A percentile compares a stretch with the other conserved stretches of the same genome.
Evolutionary conservation across 2,329 filamentous ascomycete genomes (phyloP).

Genomic region (Triangularia verruculosa): DNA sequence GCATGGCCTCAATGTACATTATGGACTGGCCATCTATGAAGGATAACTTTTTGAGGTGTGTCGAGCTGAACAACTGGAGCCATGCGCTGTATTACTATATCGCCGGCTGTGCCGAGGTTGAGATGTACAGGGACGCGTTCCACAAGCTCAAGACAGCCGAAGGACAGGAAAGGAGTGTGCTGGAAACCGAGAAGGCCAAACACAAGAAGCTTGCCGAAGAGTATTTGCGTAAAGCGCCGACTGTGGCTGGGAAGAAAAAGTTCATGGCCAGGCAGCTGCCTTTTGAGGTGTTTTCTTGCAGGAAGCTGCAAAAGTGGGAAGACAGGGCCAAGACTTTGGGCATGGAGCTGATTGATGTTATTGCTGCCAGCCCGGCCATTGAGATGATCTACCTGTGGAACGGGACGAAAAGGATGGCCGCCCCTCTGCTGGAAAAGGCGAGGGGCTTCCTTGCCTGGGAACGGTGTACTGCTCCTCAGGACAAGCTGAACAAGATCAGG

Average conservation of each 20-base stretch:
- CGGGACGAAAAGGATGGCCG: conserved; percentile 76
- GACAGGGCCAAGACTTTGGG: conserved; percentile 52
- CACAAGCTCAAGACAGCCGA: conserved; percentile 36
- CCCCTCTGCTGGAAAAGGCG: conserved; percentile 60
- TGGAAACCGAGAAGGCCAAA: conserved; percentile 33
- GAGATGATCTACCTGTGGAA: conserved; percentile 97
- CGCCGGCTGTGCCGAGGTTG: conserved; percentile 72
- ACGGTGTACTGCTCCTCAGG: conserved; percentile 51
- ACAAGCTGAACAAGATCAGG: conserved; percentile 44
- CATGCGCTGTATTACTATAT: conserved; percentile 88
- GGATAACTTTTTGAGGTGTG: conserved; percentile 68
- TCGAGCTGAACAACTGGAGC: conserved; percentile 86
- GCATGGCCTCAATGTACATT: conserved; percentile 72
- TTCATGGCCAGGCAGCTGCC: conserved; percentile 89
- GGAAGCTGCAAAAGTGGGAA: conserved; percentile 89
- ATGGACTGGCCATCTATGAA: conserved; percentile 75
- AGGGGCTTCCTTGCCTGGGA: conserved; percentile 62
- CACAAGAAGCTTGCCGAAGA: conserved; percentile 66
- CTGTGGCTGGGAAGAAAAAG: conserved; percentile 76
- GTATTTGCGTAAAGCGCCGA: conserved; percentile 67
- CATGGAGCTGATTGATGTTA: conserved; percentile 56
- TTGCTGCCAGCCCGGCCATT: conserved; percentile 75
- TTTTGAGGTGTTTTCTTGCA: conserved; percentile 79
- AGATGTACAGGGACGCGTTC: conserved; percentile 68
- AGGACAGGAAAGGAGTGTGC: conserved; percentile 21